Conservation (phyloP, 1,284 basidiomycete genomes). For the Ganoderma lucidum region DNA sequence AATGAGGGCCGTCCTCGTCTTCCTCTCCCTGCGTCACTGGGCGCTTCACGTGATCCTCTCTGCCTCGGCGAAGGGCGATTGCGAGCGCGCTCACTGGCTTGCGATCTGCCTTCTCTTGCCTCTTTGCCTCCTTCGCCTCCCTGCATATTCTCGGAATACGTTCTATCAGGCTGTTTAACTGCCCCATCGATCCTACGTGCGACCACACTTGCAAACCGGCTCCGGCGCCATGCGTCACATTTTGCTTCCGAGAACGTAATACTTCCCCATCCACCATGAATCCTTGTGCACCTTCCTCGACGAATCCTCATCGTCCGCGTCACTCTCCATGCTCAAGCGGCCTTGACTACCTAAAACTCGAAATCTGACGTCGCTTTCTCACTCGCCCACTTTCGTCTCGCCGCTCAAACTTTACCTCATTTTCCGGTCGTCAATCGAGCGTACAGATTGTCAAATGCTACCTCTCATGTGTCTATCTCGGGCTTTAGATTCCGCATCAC, state of each 20-base stretch:
- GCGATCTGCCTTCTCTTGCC: not conserved
- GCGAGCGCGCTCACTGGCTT: not conserved
- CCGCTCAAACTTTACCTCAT: not conserved
- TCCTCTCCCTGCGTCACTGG: not conserved
- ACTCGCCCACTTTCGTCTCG: not conserved
- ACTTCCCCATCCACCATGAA: not conserved
- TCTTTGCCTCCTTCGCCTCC: not conserved
- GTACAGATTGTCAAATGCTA: not conserved
- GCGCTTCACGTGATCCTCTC: conserved; percentile 1
- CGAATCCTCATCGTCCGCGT: not conserved
- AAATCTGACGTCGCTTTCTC: not conserved
- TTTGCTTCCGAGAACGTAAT: conserved; percentile 1
- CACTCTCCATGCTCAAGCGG: not conserved
- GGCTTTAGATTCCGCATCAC: not conserved
- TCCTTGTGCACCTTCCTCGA: not conserved
- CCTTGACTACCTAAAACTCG: not conserved
- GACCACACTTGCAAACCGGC: not conserved
- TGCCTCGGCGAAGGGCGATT: not conserved
- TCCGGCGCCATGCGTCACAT: not conserved
- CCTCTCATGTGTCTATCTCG: not conserved
- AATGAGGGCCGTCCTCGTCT: not conserved
- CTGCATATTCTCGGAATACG: not conserved
- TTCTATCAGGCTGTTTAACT: not conserved
- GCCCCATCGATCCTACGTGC: not conserved
- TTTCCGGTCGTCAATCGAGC: not conserved